phyloP scores from a whole-genome alignment of 768 basidiomycete genomes.

The Tephrocybe sp. region DNA sequence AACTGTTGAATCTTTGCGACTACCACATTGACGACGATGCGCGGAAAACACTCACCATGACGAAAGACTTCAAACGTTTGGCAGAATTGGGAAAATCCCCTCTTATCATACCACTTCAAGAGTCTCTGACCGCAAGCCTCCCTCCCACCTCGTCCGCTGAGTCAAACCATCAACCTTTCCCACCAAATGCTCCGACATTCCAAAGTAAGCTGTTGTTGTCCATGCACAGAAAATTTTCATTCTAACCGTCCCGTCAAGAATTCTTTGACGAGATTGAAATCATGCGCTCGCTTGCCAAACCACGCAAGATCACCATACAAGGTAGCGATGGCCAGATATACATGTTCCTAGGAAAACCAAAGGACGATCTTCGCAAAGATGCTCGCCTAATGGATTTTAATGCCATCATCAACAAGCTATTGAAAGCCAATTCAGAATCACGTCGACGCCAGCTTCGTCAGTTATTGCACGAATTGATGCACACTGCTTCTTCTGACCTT shows the following conservation, averaged over 20 bases:
- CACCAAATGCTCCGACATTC: constrained; percentile 73
- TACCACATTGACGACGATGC: constrained; percentile 39
- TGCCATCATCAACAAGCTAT: constrained; percentile 92
- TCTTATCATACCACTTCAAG: constrained; percentile 89
- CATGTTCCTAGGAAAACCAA: constrained; percentile 94
- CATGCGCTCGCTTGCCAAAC: constrained; percentile 90
- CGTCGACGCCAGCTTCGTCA: constrained; percentile 85
- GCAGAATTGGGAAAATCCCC: constrained; percentile 55
- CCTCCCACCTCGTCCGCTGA: constrained; percentile 69
- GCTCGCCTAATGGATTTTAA: constrained; percentile 98
- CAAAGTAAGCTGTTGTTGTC: constrained; percentile 59
- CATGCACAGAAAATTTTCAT: too few species aligned
- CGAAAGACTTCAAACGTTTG: constrained; percentile 59
- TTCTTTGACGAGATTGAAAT: constrained; percentile 84
- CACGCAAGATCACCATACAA: constrained; percentile 83
- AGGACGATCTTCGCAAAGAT: constrained; percentile 97
- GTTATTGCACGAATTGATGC: constrained; percentile 26
- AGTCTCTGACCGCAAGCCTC: constrained; percentile 86
- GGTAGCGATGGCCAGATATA: constrained; percentile 85
- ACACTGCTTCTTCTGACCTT: background rate
- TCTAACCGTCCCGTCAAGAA: constrained; percentile 37
- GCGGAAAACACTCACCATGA: constrained; percentile 42
- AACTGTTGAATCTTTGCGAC: constrained; percentile 69
- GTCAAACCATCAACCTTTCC: constrained; percentile 79
- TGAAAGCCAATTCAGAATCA: constrained; percentile 93